A percentile compares a stretch with the other conserved stretches of the same genome.
phyloP scores from a whole-genome alignment of 805 yeast species.

The Wickerhamiella alocasiicola region DNA sequence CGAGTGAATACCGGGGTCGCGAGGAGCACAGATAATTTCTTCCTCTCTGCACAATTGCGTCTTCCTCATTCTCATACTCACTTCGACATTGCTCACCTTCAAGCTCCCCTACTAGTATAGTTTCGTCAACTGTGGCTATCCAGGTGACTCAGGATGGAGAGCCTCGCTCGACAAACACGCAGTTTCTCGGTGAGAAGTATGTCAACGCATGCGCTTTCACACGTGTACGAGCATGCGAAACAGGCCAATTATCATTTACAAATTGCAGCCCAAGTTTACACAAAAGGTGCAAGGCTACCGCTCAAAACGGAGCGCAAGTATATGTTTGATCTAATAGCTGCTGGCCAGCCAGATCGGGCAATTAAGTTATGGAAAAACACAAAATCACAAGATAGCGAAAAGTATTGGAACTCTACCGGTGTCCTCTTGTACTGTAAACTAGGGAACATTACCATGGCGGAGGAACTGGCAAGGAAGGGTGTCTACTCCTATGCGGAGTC shows the following conservation, averaged over 20 bases:
- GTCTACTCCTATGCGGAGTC: conserved; percentile 4
- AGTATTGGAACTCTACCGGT: conserved; percentile 1
- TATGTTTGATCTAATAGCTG: conserved; percentile 1
- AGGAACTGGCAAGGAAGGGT: neutral
- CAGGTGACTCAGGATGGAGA: no score
- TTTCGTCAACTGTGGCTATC: no score
- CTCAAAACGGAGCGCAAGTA: neutral
- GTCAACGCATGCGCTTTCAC: no score
- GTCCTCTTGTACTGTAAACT: neutral
- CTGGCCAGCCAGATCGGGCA: conserved; percentile 1
- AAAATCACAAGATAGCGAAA: neutral
- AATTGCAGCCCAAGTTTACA: neutral
- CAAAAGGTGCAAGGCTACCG: neutral
- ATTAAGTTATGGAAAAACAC: neutral
- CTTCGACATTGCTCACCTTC: no score
- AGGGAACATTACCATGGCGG: neutral
- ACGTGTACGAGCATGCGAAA: conserved; percentile 1
- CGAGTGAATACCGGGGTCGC: no score
- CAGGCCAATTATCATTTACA: neutral
- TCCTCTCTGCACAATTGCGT: no score
- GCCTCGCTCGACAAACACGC: no score
- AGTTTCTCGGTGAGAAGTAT: no score
- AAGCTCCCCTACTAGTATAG: no score
- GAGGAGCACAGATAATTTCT: no score
- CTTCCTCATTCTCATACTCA: no score